A percentile compares a stretch with the other conserved stretches of the same genome.
phyloP scores from a whole-genome alignment of 495 filamentous ascomycete species.

The Penicillium antarcticum region DNA sequence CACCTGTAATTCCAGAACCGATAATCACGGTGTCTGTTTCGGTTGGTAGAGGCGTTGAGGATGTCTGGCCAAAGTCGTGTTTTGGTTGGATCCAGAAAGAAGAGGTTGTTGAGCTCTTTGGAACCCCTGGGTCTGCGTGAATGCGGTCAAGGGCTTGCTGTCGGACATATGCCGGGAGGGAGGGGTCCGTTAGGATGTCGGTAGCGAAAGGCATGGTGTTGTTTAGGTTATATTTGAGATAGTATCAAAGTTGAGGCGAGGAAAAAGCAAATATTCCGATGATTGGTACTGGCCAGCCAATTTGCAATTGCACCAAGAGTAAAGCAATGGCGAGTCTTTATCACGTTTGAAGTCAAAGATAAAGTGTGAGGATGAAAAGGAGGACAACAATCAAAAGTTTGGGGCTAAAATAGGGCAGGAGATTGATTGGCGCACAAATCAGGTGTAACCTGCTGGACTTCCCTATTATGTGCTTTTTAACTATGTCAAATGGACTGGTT shows the following conservation, averaged over 20 bases:
- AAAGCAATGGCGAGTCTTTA: too few relatives aligned
- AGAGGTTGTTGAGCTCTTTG: slow-evolving; percentile 48
- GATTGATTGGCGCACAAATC: slow-evolving; percentile 5
- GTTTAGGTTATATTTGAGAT: neutral
- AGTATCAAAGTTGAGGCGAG: neutral
- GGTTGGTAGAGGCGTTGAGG: slow-evolving; percentile 57
- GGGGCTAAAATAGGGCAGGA: neutral
- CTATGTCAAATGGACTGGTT: neutral
- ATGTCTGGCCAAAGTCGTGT: slow-evolving; percentile 54
- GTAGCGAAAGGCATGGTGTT: slow-evolving; percentile 24
- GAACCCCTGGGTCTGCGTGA: slow-evolving; percentile 30
- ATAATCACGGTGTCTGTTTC: slow-evolving; percentile 64
- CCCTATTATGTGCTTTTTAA: slow-evolving; percentile 2
- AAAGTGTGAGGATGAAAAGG: neutral
- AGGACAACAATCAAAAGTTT: neutral
- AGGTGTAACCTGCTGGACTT: slow-evolving; percentile 14
- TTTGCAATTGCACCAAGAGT: too few relatives aligned
- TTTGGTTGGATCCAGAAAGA: slow-evolving; percentile 70
- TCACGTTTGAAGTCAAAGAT: neutral
- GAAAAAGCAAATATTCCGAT: too few relatives aligned
- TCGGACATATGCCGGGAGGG: slow-evolving; percentile 12
- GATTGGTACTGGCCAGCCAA: too few relatives aligned
- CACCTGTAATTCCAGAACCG: slow-evolving; percentile 70
- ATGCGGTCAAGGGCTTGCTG: slow-evolving; percentile 27
- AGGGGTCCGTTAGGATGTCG: slow-evolving; percentile 14